These are phyloP conservation scores for Dactylella cylindrospora DNA, from an alignment of 2,329 filamentous ascomycete species.

Conservation along the genomic window DNA sequence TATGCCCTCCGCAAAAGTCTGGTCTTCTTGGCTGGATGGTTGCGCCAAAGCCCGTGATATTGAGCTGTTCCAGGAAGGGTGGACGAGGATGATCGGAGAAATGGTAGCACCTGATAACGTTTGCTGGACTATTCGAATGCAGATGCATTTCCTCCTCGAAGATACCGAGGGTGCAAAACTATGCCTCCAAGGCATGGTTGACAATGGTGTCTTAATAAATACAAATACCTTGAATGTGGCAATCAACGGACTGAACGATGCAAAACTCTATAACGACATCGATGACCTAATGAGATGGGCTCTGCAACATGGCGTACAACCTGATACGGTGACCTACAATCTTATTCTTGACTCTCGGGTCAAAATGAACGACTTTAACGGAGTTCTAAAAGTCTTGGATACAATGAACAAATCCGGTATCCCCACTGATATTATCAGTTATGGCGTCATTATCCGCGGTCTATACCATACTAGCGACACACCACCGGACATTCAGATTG, in stretches of 20 bases:
- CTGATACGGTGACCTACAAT: constrained; percentile 24
- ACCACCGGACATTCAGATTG: constrained; percentile 8
- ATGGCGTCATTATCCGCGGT: constrained; percentile 27
- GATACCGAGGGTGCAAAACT: constrained; percentile 17
- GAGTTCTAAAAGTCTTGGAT: constrained; percentile 2
- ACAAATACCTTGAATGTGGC: constrained; percentile 23
- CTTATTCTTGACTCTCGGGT: constrained; percentile 22
- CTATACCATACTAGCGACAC: constrained; percentile 15
- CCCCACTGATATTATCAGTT: constrained; percentile 29
- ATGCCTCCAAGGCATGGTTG: constrained; percentile 28
- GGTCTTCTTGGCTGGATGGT: constrained; percentile 32
- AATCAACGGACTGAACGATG: constrained; percentile 10
- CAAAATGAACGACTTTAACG: constrained; percentile 11
- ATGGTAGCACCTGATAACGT: constrained; percentile 21
- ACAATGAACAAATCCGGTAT: constrained; percentile 12
- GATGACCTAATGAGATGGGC: constrained; percentile 30
- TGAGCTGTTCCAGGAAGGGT: constrained; percentile 26
- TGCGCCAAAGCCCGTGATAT: constrained; percentile 29
- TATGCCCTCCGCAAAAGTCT: constrained; percentile 26
- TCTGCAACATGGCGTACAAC: constrained; percentile 4
- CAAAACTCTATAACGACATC: constrained; percentile 15
- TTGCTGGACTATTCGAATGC: constrained; percentile 41
- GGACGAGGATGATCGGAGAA: constrained; percentile 17
- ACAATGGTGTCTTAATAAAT: constrained; percentile 17
- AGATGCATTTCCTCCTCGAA: constrained; percentile 29